phyloP scores from a whole-genome alignment of 148 eudicot genomes.

The Simmondsia chinensis region DNA sequence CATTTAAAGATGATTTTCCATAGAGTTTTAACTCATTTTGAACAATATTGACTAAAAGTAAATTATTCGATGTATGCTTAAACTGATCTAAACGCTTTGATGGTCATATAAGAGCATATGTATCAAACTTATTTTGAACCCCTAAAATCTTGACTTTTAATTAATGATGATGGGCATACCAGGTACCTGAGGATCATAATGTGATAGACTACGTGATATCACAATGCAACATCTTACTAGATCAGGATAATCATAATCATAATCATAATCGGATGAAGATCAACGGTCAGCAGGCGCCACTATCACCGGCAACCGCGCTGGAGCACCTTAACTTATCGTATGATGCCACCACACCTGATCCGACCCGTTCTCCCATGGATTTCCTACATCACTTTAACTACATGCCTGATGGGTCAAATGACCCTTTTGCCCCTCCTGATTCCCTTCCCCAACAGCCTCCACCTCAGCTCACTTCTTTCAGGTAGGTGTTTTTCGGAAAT shows the following conservation, averaged over 20 bases:
- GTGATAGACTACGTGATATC: constrained; percentile 50
- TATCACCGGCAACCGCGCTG: constrained; percentile 19
- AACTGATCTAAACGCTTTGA: too few species aligned
- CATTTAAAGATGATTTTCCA: too few species aligned
- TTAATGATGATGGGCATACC: constrained; percentile 1
- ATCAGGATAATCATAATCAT: constrained; percentile 4
- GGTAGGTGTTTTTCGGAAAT: too few species aligned
- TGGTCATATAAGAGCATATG: too few species aligned
- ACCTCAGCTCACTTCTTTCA: too few species aligned
- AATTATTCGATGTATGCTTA: too few species aligned
- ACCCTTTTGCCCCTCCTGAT: constrained; percentile 8
- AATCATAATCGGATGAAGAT: constrained; percentile 1
- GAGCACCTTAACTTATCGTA: constrained; percentile 19
- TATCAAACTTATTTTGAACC: not conserved
- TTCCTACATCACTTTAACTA: constrained; percentile 34
- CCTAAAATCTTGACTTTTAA: too few species aligned
- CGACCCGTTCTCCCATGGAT: constrained; percentile 28
- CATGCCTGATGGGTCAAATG: constrained; percentile 19
- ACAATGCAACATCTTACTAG: constrained; percentile 39
- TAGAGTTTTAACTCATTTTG: too few species aligned
- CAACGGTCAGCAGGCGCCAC: constrained; percentile 13
- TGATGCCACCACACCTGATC: constrained; percentile 23
- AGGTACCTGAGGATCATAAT: constrained; percentile 73
- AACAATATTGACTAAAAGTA: too few species aligned
- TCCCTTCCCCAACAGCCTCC: constrained; percentile 5